Evolutionary conservation across 208 protist genomes (phyloP).

Genomic region (Naegleria gruberi): DNA sequence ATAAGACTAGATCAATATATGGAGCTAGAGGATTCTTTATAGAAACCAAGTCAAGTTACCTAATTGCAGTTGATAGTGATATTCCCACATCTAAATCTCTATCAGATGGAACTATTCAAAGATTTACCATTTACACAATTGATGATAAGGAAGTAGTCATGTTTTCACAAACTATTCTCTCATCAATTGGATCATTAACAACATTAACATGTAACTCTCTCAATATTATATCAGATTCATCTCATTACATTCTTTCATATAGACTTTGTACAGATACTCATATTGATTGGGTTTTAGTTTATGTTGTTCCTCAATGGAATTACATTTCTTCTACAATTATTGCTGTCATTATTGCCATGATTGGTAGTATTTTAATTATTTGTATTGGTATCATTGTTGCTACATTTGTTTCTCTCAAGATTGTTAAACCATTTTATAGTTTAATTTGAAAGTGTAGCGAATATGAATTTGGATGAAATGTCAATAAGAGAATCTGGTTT

Average conservation of each 20-base stretch:
- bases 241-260: background rate
- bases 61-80: background rate
- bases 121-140: background rate
- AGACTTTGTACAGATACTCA: background rate
- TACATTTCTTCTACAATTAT: background rate
- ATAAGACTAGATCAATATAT: background rate
- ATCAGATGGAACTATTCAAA: background rate
- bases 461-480: background rate
- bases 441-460: background rate
- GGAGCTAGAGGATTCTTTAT: background rate
- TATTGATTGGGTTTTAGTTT: background rate
- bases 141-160: background rate
- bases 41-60: background rate
- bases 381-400: background rate
- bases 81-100: background rate
- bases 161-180: background rate
- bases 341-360: background rate
- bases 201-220: background rate
- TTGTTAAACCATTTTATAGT: background rate
- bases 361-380: background rate
- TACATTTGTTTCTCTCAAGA: background rate
- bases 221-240: background rate
- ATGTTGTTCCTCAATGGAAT: background rate
- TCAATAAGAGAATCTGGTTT: background rate
- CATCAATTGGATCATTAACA: background rate